Conservation (phyloP, 768 basidiomycete species). For the Boletus rubescentipes region DNA sequence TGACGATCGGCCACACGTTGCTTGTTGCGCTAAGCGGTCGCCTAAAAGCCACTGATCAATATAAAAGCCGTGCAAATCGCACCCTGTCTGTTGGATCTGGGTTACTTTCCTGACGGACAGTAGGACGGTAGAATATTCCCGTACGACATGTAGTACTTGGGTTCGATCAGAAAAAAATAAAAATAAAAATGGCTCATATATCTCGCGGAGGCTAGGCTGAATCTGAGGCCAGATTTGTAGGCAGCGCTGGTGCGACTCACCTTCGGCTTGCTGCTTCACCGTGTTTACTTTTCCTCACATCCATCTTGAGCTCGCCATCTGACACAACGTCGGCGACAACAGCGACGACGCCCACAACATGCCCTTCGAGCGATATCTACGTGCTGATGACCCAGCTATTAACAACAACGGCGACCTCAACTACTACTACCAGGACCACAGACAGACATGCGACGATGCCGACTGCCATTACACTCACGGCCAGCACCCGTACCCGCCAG, state of each 20-base stretch:
- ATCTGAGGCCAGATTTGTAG: not conserved
- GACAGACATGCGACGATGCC: conserved; percentile 9
- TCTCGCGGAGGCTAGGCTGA: not conserved
- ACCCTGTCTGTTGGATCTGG: conserved; percentile 14
- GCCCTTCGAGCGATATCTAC: conserved; percentile 45
- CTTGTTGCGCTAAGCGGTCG: conserved; percentile 12
- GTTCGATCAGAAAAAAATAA: conserved; percentile 11
- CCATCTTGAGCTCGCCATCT: not conserved
- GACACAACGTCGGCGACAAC: conserved; percentile 1
- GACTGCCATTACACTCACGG: conserved; percentile 8
- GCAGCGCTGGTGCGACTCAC: not conserved
- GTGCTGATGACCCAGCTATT: conserved; percentile 18
- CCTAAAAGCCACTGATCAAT: conserved; percentile 19
- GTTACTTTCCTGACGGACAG: not conserved
- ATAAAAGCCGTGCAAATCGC: conserved; percentile 12
- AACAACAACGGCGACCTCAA: conserved; percentile 1
- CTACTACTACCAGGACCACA: conserved; percentile 15
- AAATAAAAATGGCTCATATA: conserved; percentile 10
- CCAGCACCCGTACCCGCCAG: conserved; percentile 2
- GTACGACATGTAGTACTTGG: conserved; percentile 4
- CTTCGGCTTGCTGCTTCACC: too few species aligned
- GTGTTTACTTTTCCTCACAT: not conserved
- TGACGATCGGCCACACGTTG: conserved; percentile 27
- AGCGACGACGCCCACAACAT: conserved; percentile 23
- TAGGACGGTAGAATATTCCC: not conserved